Evolutionary conservation across 176 grass and related monocot species (phyloP), one percentile per base, ranked within the genome.

Genomic region (bread wheat (Triticum aestivum)): DNA sequence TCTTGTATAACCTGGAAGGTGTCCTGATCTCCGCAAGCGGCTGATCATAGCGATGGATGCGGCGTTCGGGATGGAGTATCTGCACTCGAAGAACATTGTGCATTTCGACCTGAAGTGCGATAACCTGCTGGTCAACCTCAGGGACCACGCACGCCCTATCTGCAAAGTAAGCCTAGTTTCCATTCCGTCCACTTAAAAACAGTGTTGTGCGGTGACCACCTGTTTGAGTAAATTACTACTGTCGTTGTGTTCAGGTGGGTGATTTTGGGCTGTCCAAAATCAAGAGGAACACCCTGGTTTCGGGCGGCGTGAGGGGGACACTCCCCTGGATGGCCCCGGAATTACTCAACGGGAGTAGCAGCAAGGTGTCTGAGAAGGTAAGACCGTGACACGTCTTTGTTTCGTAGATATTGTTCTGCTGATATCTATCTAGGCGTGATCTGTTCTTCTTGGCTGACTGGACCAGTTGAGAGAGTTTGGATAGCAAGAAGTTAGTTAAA

Each of bases 41-140:
- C 20, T 97, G 73, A 84, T 94, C 63, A 81, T 97, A 71, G 92
- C 95, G 30, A 93, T 91, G 95, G 92, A 97, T 83, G 90, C 89
- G 13, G 92, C 95, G 41, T 91, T 94, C 24, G 95, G 95, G 47
- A 94, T 97, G 95, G 95, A 94, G 44, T 94, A 97, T 11, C 77
- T 97, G 76, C 95, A 97, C 68, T 90, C 95, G 14, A 97, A 92
- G 84, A 79, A 91, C 58, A 82, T 97, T 61, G 87, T 97, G 37
- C 95, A 97, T 83, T 97, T 97, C 59, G 95, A 97, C 85, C 77
- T 97, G 32, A 97, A 97, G 80, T 94, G 92, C 3, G 95, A 97
- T 65, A 97, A 94, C 79, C 89, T 97, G 79, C 87, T 97, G 21
- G 95, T 97, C n/a, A 97, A 94, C 84, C 79, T 97, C 11, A 94